Conservation (phyloP, 2,329 filamentous ascomycete genomes). For the Paraconiothyrium brasiliense region DNA sequence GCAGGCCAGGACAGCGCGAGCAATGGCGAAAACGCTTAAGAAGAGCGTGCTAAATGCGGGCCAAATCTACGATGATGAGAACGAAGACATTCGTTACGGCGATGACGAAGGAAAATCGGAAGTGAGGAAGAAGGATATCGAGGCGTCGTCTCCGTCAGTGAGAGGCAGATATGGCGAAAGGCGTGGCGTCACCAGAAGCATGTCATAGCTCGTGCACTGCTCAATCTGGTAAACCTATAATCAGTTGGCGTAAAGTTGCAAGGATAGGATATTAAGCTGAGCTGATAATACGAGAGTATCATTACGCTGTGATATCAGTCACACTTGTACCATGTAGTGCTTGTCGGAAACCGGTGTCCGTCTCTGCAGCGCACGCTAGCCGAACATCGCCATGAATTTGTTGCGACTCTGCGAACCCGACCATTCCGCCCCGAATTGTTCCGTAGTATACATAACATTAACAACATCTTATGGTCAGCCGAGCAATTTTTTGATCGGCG, state of each 20-base stretch:
- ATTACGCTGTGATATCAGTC: too few relatives aligned
- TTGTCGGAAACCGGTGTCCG: too few relatives aligned
- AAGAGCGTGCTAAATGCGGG: neutral
- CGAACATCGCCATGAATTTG: too few relatives aligned
- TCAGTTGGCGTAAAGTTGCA: too few relatives aligned
- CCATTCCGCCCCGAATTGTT: neutral
- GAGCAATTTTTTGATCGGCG: neutral
- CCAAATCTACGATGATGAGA: neutral
- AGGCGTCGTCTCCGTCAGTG: slow-evolving; percentile 1
- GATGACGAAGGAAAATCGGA: neutral
- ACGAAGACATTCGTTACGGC: neutral
- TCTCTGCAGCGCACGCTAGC: too few relatives aligned
- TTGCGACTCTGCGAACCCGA: too few relatives aligned
- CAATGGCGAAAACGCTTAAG: slow-evolving; percentile 6
- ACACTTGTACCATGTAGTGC: too few relatives aligned
- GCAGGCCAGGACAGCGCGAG: slow-evolving; percentile 27
- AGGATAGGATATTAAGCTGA: too few relatives aligned
- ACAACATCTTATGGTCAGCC: neutral
- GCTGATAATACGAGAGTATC: too few relatives aligned
- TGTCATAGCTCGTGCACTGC: too few relatives aligned
- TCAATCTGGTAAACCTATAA: neutral
- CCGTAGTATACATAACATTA: neutral
- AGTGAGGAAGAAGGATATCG: neutral
- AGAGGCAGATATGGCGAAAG: too few relatives aligned
- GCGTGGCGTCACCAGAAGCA: too few relatives aligned